A percentile compares a stretch with the other conserved stretches of the same genome.
Conservation (phyloP, 352 stramenopile genomes). For the Peronospora belbahrii region DNA sequence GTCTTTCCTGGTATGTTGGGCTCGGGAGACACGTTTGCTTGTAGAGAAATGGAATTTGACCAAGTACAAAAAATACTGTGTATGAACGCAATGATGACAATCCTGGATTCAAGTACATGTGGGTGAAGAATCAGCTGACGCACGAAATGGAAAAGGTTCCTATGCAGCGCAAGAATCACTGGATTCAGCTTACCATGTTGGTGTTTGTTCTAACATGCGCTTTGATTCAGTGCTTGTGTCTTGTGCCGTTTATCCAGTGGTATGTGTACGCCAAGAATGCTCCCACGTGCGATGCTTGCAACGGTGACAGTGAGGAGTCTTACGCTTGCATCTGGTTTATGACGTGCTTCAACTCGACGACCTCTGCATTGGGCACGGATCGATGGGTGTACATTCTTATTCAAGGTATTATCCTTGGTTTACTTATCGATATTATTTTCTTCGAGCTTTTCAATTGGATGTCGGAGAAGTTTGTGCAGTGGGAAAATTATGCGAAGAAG, state of each 20-base stretch:
- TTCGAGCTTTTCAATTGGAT: constrained; percentile 86
- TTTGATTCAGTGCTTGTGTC: constrained; percentile 70
- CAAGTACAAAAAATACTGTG: constrained; percentile 85
- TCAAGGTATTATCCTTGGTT: constrained; percentile 68
- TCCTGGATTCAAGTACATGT: constrained; percentile 78
- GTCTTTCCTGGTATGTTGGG: constrained; percentile 78
- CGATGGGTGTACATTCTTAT: constrained; percentile 87
- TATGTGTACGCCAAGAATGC: constrained; percentile 87
- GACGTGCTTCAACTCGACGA: constrained; percentile 71
- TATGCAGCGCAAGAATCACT: constrained; percentile 76
- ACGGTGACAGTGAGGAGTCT: constrained; percentile 27
- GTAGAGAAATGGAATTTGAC: constrained; percentile 85
- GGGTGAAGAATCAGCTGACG: constrained; percentile 80
- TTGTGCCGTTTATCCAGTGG: constrained; percentile 86
- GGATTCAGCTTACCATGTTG: constrained; percentile 83
- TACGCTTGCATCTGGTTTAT: constrained; percentile 79
- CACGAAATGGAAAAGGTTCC: constrained; percentile 86
- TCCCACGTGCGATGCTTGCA: constrained; percentile 56
- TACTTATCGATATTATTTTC: constrained; percentile 87
- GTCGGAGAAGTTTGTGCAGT: constrained; percentile 80
- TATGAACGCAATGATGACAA: constrained; percentile 86
- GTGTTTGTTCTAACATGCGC: constrained; percentile 72
- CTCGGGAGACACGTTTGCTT: constrained; percentile 79
- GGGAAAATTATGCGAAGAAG: constrained; percentile 85
- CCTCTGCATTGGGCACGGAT: constrained; percentile 70